Base-by-base conservation (phyloP, 1,284 basidiomycete species). In the Papiliotrema laurentii region DNA sequence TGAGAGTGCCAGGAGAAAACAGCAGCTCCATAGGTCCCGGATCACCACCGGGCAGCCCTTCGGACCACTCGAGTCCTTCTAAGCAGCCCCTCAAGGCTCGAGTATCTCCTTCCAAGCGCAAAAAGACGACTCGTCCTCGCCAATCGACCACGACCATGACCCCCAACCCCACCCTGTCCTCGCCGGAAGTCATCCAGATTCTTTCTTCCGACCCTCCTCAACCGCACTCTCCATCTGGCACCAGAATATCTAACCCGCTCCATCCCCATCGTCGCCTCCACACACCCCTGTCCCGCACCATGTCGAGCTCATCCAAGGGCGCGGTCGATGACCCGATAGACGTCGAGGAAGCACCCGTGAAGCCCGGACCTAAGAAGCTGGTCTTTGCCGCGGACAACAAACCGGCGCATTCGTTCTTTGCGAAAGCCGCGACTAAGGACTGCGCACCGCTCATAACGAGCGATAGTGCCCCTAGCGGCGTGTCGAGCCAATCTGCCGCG, bases 351-450 rank as follows among this genome's bases (percentile, higher is more conserved):
- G 28, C 6, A 10, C 24, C 33, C 7, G 5, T 21, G 4, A 45
- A 24, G 21, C 14, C 43, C 6, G 35, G 45, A 19, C 45, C 35
- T n/a, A 48, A 36, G 33, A 48, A 48, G 33, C 14, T 48, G 4
- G 40, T 43, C 24, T 48, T 48, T 25, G 47, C 47, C 16, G 47
- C 47, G 5, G 47, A 48, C 36, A 25, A 35, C 5, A 48, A 48
- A 22, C 22, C 33, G 7, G 39, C 40, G 4, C 47, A 48, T 36
- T 33, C 47, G 11, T 19, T 48, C 3, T 48, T 48, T 25, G 39
- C 38, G 25, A 38, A 40, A n/a, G 5, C n/a, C 14, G 43, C 25
- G 13, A 19, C 43, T 5, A 24, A 34, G 16, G 25, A 27, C n/a
- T 22, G 5, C 22, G 41, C 14, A 9, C 30, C 27, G 41, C 27